Base-by-base conservation (phyloP, 805 yeast species). In the Ogataea saltuana region DNA sequence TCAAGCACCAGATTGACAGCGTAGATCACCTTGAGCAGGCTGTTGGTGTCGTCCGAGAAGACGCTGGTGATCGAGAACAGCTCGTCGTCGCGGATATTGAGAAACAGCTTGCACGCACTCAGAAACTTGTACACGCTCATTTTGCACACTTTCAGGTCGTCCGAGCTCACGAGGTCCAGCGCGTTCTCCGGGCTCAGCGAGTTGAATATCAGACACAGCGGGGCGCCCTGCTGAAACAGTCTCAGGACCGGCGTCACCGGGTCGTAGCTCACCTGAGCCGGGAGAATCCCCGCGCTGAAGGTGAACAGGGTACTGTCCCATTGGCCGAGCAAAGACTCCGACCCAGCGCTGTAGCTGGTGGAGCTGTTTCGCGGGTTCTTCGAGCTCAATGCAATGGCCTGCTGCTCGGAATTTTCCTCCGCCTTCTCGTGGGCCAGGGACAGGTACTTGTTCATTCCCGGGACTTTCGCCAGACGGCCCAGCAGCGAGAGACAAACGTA, bases 161-260 rank as follows among this genome's bases (percentile, higher is more conserved):
- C 91, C 25, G 91, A 80, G 15, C 84, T 77, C 6, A 84, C 78
- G 33, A 85, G 69, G 42, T 81, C 78, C 42, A 75, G 72, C 31
- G 71, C 62, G 30, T 67, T 63, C 28, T 73, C 74, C 1, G 83
- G 82, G 25, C 60, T 61, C 16, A 88, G 74, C 11, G 80, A 70
- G 65, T 93, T 91, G 70, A 85, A 88, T 6, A 91, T 69, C 31
- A 88, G 76, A 63, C 98, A 90, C 31, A 93, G 70, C 4, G 98
- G 96, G 2, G 95, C 83, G 9, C 98, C 99, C 57, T 86, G 88
- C 56, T 91, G 95, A 57, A 93, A 82, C 25, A 93, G 69, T 52
- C 88, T 83, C 80, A 96, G 86, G 32, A 93, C 61, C 49, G 88
- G 90, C 2, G 97, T 88, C 2, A 87, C 97, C 3, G 98, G 97